A percentile compares a stretch with the other conserved stretches of the same genome.
Evolutionary conservation across 163 green algal genomes (phyloP).

Genomic region (Scenedesmus sp.): DNA sequence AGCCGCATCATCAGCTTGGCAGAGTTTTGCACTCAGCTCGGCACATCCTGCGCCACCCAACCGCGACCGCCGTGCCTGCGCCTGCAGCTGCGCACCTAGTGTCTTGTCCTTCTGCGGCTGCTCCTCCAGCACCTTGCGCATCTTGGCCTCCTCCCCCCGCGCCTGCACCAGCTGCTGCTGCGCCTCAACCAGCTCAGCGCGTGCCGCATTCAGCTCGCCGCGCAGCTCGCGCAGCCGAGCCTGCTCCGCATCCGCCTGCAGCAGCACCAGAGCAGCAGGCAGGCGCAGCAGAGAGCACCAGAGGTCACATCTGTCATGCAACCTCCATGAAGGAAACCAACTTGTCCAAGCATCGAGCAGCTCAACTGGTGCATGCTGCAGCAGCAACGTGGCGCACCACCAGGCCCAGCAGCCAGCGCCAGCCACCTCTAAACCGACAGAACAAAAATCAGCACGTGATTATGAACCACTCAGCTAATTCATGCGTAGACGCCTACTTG

Average conservation of each 20-base stretch:
- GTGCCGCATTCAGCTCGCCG: constrained; percentile 20
- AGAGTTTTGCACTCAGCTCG: too few species aligned
- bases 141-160: constrained; percentile 20
- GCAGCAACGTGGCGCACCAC: neutral
- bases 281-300: neutral
- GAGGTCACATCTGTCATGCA: too few species aligned
- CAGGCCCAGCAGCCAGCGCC: neutral
- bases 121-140: neutral
- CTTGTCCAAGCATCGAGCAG: too few species aligned
- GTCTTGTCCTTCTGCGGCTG: constrained; percentile 36
- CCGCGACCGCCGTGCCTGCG: too few species aligned
- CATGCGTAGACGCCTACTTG: too few species aligned
- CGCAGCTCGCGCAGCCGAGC: constrained; percentile 42
- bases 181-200: constrained; percentile 22
- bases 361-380: neutral
- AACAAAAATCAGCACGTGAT: too few species aligned
- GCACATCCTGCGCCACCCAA: too few species aligned
- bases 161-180: constrained; percentile 20
- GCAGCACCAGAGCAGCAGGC: neutral
- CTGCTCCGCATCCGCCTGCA: neutral
- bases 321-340: neutral
- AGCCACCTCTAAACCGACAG: neutral
- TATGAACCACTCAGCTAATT: too few species aligned
- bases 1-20: neutral
- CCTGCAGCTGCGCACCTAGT: constrained; percentile 41